phyloP scores from a whole-genome alignment of 2,329 filamentous ascomycete species.

The Fusarium sororula region DNA sequence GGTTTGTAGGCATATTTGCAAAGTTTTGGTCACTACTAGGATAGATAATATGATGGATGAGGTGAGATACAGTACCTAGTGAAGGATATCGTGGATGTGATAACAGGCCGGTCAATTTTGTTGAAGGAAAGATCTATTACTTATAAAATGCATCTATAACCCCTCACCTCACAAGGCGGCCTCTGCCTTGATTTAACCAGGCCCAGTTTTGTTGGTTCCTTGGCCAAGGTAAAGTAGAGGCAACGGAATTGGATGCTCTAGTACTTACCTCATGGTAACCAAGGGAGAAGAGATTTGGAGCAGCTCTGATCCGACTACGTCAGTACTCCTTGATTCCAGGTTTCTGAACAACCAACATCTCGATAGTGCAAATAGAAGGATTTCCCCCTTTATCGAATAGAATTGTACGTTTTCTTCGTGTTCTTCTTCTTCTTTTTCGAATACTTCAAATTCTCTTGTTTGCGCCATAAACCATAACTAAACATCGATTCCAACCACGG shows the following conservation, averaged over 20 bases:
- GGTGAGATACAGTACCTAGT: not conserved
- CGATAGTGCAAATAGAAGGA: not conserved
- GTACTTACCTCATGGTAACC: not conserved
- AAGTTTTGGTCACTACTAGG: not conserved
- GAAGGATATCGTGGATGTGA: not conserved
- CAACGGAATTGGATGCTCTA: not conserved
- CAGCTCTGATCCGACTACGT: constrained; percentile 19
- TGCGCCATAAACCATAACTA: not conserved
- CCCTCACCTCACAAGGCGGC: constrained; percentile 1
- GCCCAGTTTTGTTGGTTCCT: constrained; percentile 28
- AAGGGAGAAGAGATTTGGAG: not conserved
- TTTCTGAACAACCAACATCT: constrained; percentile 1
- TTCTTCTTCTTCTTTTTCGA: not conserved
- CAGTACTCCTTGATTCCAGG: constrained; percentile 14
- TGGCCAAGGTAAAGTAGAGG: not conserved
- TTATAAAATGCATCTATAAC: not conserved
- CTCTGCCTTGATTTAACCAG: constrained; percentile 20
- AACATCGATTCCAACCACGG: not conserved
- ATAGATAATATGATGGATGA: not conserved
- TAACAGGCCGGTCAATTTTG: not conserved
- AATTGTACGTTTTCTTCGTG: not conserved
- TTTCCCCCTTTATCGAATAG: not conserved
- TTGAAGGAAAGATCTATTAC: not conserved
- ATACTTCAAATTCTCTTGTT: not conserved
- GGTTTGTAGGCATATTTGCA: constrained; percentile 26